Conservation (phyloP, 2,329 filamentous ascomycete species). For the Dryadomyces quercivorus region DNA sequence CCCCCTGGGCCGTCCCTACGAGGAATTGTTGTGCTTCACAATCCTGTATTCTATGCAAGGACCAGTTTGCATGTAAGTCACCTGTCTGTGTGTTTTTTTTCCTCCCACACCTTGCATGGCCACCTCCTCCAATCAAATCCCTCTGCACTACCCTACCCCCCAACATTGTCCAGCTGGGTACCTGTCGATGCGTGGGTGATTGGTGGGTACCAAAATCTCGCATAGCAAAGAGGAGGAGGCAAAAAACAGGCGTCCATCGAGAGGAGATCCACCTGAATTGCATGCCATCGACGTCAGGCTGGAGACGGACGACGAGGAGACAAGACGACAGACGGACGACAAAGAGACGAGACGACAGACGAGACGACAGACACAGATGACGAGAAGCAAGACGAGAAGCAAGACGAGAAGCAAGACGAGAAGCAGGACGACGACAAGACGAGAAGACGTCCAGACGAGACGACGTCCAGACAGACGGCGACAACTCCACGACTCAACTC, state of each 20-base stretch:
- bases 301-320: not conserved
- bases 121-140: constrained; percentile 3
- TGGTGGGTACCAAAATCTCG: constrained; percentile 3
- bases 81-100: constrained; percentile 3
- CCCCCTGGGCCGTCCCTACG: not conserved
- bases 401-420: not conserved
- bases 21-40: not conserved
- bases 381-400: not conserved
- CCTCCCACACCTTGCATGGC: not conserved
- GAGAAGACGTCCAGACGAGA: not conserved
- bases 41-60: constrained; percentile 14
- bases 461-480: not conserved
- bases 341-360: not conserved
- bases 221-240: not conserved
- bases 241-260: not conserved
- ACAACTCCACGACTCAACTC: too few species aligned
- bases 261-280: too few species aligned
- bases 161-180: not conserved
- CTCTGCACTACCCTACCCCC: not conserved
- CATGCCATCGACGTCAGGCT: not conserved
- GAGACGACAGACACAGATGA: not conserved
- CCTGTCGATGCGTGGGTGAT: not conserved
- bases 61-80: constrained; percentile 17
- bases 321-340: not conserved
- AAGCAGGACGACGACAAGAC: not conserved